Evolutionary conservation across 2,329 filamentous ascomycete species (phyloP).

Genomic region (Aureobasidium sp.): DNA sequence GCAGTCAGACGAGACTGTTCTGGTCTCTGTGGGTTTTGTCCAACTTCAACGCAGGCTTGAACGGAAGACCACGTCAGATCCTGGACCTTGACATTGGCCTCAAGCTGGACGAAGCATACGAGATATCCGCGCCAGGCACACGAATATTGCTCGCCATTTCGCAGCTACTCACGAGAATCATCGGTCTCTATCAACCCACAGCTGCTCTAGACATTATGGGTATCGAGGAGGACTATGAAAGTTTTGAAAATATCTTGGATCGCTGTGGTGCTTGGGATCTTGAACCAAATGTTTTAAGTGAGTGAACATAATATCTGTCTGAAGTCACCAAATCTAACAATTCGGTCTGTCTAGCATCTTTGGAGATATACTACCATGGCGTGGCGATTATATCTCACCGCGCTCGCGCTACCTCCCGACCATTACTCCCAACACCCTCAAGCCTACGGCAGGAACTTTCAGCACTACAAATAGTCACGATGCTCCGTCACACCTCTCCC

Average conservation of each 20-base stretch:
- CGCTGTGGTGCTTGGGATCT: conserved; percentile 32
- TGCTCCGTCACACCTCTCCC: conserved; percentile 41
- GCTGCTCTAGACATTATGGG: conserved; percentile 36
- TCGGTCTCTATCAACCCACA: conserved; percentile 41
- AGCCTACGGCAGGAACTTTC: conserved; percentile 49
- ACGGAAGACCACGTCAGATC: conserved; percentile 42
- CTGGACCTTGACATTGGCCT: conserved; percentile 32
- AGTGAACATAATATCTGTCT: neutral
- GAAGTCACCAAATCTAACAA: conserved; percentile 20
- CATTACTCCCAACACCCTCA: conserved; percentile 41
- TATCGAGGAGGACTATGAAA: conserved; percentile 42
- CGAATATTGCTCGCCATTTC: conserved; percentile 42
- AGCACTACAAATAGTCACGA: conserved; percentile 47
- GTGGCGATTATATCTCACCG: conserved; percentile 52
- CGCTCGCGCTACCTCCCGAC: conserved; percentile 34
- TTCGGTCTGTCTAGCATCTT: conserved; percentile 28
- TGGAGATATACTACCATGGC: conserved; percentile 52
- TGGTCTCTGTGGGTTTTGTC: conserved; percentile 46
- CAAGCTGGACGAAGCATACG: conserved; percentile 9
- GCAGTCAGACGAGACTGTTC: conserved; percentile 53
- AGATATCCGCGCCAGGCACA: conserved; percentile 35
- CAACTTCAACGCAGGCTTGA: conserved; percentile 41
- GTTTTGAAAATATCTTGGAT: conserved; percentile 39
- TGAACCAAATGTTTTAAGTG: conserved; percentile 32
- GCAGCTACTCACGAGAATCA: conserved; percentile 41